Evolutionary conservation across 257 asterid species (phyloP).

Genomic region (Solanum lycopersicoides): DNA sequence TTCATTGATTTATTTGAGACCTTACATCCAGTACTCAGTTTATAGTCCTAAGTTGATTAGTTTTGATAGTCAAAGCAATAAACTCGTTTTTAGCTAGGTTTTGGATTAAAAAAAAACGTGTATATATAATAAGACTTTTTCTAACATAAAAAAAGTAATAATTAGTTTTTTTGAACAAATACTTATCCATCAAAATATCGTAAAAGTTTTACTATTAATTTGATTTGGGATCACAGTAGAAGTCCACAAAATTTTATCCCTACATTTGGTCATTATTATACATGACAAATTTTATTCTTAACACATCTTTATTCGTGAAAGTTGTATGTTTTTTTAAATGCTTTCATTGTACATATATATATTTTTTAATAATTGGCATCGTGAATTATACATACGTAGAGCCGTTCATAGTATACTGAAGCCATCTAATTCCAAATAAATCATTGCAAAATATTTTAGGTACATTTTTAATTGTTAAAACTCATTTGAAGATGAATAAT

Average conservation of each 20-base stretch:
- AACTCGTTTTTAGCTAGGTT: no score
- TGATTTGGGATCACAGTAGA: not conserved
- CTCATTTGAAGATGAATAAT: no score
- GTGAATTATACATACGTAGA: not conserved
- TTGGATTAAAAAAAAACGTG: no score
- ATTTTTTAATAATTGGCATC: not conserved
- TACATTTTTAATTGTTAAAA: no score
- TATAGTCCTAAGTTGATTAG: not conserved
- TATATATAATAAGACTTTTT: not conserved
- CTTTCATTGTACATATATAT: no score
- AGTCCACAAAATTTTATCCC: no score
- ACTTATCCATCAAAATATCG: not conserved
- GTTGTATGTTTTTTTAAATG: not conserved
- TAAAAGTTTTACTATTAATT: no score
- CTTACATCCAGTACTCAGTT: not conserved
- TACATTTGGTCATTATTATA: no score
- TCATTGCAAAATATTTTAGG: not conserved
- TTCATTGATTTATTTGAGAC: not conserved
- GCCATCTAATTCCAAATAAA: not conserved
- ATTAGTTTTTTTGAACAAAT: not conserved
- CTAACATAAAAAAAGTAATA: not conserved
- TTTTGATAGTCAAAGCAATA: no score
- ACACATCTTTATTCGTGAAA: not conserved
- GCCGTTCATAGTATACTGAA: not conserved
- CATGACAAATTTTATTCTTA: no score